Evolutionary conservation across 805 yeast genomes (phyloP), one percentile per base, ranked within the genome.

Genomic region (Saturnispora mendoncae): DNA sequence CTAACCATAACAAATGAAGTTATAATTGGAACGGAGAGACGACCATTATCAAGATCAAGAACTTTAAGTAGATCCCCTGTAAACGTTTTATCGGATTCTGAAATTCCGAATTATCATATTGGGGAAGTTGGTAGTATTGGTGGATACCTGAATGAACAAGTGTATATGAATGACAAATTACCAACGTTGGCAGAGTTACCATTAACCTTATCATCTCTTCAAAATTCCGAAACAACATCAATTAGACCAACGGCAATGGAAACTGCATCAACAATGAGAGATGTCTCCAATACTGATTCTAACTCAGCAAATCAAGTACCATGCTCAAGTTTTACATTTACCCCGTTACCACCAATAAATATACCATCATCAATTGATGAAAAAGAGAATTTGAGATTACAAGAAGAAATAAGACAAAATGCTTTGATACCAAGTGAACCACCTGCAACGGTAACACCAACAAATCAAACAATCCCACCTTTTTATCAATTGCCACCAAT

Each of bases 1-100:
- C 66, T 87, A 6, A 84, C 85, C n/a, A 63, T 85, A 54, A 84
- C 87, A 39, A 74, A 85, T 2, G 95, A 84, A 57, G 72, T 86
- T 2, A 68, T 84, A 18, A 70, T 87, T 21, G 97, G 97, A 3
- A 86, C 94, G 0, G 80, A 75, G 50, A 65, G 90, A 47, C 68
- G 66, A 44, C 29, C 55, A 4, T 51, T 51, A 6, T 52, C 60
- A 6, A 51, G 67, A 46, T 44, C 48, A 27, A 52, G 48, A 30
- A 8, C 33, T 5, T 36, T 40, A 9, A 30, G 36, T 41, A 32
- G 43, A 44, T 23, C 42, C 39, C 34, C 46, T 6, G 19, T 31
- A 10, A 19, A 41, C 12, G 17, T 12, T 20, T 10, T 33, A 13
- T 14, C 20, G 27, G 44, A 8, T 41, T 41, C 28, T 42, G 46